Conservation (phyloP, 257 asterid species). For the Knoxia roxburghii region DNA sequence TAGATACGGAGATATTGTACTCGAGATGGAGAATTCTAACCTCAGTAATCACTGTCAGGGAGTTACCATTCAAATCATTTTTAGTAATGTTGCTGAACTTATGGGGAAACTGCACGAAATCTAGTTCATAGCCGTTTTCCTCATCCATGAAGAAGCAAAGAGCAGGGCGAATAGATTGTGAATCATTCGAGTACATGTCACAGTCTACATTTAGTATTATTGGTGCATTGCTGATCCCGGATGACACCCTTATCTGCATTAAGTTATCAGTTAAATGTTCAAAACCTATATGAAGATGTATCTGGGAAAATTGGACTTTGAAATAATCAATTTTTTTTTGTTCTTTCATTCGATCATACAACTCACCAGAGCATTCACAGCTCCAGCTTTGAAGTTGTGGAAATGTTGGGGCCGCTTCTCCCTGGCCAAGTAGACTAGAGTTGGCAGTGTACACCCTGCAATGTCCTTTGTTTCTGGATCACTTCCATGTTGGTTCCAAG, state of each 20-base stretch:
- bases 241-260: conserved; percentile 78
- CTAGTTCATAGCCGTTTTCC: conserved; percentile 49
- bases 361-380: conserved; percentile 84
- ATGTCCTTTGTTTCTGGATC: conserved; percentile 40
- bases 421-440: conserved; percentile 74
- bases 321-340: no score
- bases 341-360: neutral
- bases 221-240: conserved; percentile 70
- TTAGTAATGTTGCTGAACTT: conserved; percentile 49
- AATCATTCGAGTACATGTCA: conserved; percentile 80
- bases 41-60: conserved; percentile 32
- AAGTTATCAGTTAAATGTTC: no score
- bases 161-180: conserved; percentile 54
- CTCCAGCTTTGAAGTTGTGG: conserved; percentile 94
- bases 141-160: conserved; percentile 89
- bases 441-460: conserved; percentile 56
- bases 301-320: no score
- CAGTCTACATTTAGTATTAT: conserved; percentile 75
- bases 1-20: no score
- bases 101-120: conserved; percentile 80
- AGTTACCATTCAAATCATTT: conserved; percentile 62
- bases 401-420: conserved; percentile 75
- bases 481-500: no score
- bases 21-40: conserved; percentile 17
- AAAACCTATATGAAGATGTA: no score